phyloP scores from a whole-genome alignment of 2,329 filamentous ascomycete genomes.

The Ceratocystis diversiconidia region DNA sequence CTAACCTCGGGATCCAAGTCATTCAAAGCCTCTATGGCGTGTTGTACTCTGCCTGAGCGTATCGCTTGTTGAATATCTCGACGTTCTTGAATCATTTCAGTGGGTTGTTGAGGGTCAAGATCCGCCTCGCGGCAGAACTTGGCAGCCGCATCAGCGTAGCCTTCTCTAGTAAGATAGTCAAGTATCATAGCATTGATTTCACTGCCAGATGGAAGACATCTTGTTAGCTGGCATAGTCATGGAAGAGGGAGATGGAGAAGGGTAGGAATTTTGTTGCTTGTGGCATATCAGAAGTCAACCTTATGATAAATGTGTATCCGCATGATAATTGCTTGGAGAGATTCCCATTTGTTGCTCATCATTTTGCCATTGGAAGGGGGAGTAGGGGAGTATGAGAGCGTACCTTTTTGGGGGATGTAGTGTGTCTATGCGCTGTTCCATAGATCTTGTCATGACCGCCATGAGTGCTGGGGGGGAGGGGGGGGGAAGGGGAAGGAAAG shows the following conservation, averaged over 20 bases:
- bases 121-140: conserved; percentile 94
- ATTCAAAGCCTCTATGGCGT: conserved; percentile 76
- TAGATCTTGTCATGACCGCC: conserved; percentile 36
- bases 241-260: neutral
- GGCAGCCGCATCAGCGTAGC: conserved; percentile 80
- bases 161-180: conserved; percentile 92
- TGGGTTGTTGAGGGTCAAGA: conserved; percentile 56
- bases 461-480: neutral
- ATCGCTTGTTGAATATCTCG: conserved; percentile 77
- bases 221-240: neutral
- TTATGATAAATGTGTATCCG: conserved; percentile 56
- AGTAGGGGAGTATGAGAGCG: conserved; percentile 24
- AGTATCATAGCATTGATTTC: conserved; percentile 92
- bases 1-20: conserved; percentile 83
- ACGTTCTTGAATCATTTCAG: conserved; percentile 58
- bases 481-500: neutral
- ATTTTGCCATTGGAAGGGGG: conserved; percentile 26
- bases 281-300: conserved; percentile 51
- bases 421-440: conserved; percentile 69
- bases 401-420: conserved; percentile 85
- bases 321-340: conserved; percentile 90
- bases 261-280: neutral
- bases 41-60: conserved; percentile 69
- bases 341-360: conserved; percentile 98
- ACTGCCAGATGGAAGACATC: conserved; percentile 35